These are phyloP conservation scores for Fraxinus sp. DNA, from an alignment of 305 asterid species.

Conservation along the genomic window DNA sequence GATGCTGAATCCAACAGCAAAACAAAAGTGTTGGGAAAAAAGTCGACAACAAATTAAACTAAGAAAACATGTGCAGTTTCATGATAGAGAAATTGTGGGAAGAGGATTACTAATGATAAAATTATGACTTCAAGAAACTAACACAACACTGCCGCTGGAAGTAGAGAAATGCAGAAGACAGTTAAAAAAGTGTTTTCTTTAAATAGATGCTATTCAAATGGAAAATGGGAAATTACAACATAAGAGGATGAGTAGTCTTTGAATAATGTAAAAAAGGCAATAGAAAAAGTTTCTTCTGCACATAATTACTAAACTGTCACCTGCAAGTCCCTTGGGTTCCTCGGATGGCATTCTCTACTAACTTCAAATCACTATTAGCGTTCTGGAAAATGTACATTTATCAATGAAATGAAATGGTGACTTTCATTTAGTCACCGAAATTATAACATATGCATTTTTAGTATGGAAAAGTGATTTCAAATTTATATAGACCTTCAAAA, in stretches of 20 bases:
- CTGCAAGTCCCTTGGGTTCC: conserved; percentile 3
- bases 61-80: conserved; percentile 13
- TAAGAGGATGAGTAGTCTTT: neutral
- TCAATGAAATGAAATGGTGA: neutral
- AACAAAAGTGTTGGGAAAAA: neutral
- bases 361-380: neutral
- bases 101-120: neutral
- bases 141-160: neutral
- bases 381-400: neutral
- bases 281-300: neutral
- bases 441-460: neutral
- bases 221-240: conserved; percentile 7
- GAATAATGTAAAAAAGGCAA: neutral
- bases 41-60: neutral
- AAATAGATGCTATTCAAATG: neutral
- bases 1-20: neutral
- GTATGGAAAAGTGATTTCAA: conserved; percentile 1
- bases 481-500: neutral
- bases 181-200: neutral
- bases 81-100: conserved; percentile 1
- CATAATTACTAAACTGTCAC: conserved; percentile 4
- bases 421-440: neutral
- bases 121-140: neutral
- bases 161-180: neutral
- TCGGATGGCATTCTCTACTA: conserved; percentile 18